Evolutionary conservation across 2,329 filamentous ascomycete genomes (phyloP).

Genomic region (Pseudocercospora vitis): DNA sequence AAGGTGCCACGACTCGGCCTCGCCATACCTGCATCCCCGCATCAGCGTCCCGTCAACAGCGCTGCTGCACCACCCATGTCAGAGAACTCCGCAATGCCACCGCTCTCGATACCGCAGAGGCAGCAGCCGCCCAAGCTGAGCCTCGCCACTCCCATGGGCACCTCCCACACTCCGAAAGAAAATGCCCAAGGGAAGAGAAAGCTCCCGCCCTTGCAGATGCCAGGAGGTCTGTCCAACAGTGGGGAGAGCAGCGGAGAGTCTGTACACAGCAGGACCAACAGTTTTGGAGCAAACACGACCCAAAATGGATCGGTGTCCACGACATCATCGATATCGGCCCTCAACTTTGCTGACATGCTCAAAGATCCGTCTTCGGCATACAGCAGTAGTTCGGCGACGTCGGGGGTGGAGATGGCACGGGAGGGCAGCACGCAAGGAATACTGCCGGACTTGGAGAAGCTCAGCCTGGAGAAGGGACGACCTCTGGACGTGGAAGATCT

Average conservation of each 20-base stretch:
- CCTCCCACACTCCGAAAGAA: constrained; percentile 67
- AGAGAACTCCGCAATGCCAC: constrained; percentile 37
- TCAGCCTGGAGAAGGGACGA: constrained; percentile 77
- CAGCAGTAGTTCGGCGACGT: constrained; percentile 36
- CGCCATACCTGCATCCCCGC: constrained; percentile 85
- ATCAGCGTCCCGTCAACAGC: constrained; percentile 67
- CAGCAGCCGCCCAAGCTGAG: constrained; percentile 76
- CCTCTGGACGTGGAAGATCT: constrained; percentile 89
- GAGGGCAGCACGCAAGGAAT: constrained; percentile 78
- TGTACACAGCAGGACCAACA: constrained; percentile 78
- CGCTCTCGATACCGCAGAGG: constrained; percentile 45
- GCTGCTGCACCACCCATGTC: constrained; percentile 40
- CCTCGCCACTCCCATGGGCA: constrained; percentile 85
- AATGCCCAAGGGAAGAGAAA: constrained; percentile 19
- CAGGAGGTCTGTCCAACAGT: constrained; percentile 61
- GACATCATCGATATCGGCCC: constrained; percentile 79
- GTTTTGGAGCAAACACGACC: constrained; percentile 72
- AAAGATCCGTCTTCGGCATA: constrained; percentile 85
- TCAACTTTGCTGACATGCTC: constrained; percentile 76
- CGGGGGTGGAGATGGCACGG: constrained; percentile 69
- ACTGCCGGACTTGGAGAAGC: constrained; percentile 73
- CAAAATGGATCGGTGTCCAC: constrained; percentile 81
- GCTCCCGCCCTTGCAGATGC: constrained; percentile 54
- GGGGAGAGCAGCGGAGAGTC: constrained; percentile 72
- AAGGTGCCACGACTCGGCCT: constrained; percentile 74